Evolutionary conservation across 1,284 basidiomycete species (phyloP).

Genomic region (Sanghuangporus weigelae): DNA sequence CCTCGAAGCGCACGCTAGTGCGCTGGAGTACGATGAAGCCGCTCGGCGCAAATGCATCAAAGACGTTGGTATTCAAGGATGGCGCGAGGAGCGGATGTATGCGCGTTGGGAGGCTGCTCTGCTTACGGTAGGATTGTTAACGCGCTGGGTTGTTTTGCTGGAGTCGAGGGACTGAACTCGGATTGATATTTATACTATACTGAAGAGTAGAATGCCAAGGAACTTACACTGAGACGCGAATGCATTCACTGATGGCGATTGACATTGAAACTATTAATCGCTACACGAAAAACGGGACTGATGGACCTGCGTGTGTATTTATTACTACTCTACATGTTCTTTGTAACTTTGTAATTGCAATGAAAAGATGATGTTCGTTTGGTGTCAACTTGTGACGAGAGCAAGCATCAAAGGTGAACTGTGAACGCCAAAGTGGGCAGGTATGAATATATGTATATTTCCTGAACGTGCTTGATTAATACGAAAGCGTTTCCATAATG

Average conservation of each 20-base stretch:
- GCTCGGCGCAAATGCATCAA: constrained; percentile 28
- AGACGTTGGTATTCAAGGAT: constrained; percentile 33
- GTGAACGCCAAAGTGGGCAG: neutral
- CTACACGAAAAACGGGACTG: neutral
- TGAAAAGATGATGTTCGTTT: neutral
- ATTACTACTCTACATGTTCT: neutral
- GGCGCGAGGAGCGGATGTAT: constrained; percentile 45
- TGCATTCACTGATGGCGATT: neutral
- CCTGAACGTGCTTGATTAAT: constrained; percentile 33
- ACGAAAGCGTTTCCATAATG: constrained; percentile 77
- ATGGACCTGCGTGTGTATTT: neutral
- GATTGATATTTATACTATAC: neutral
- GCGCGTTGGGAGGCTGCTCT: constrained; percentile 50
- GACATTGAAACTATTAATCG: neutral
- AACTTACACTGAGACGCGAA: neutral
- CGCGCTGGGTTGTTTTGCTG: constrained; percentile 32
- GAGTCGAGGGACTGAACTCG: constrained; percentile 9
- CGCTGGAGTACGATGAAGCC: constrained; percentile 26
- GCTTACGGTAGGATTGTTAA: constrained; percentile 33
- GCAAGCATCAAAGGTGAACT: neutral
- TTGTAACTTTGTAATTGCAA: constrained; percentile 13
- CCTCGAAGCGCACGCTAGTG: constrained; percentile 24
- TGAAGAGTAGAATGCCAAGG: neutral
- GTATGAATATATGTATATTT: neutral
- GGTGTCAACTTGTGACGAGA: neutral